Evolutionary conservation across 768 basidiomycete species (phyloP), one percentile per base, ranked within the genome.

Genomic region (Mycena maculata): DNA sequence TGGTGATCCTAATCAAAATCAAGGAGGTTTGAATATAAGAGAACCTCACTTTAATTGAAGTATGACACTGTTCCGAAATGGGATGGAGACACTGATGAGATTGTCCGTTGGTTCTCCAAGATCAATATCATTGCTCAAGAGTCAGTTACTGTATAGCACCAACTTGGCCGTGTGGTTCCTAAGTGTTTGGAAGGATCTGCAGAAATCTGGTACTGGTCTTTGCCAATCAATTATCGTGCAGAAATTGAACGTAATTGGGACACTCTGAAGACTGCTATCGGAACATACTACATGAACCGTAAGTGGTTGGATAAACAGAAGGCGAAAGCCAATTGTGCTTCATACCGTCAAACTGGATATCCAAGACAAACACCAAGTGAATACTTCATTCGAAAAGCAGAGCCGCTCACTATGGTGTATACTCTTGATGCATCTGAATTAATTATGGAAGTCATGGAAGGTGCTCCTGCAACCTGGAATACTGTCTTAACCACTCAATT

Each of bases 371-470:
- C 68, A 1, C 80, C 80, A 0, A 79, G 78, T 54, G 73, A 80
- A 20, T 81, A 79, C 54, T 78, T 69, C 66, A 79, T 80, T 47
- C 68, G 78, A 0, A 81, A 81, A 50, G 28, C 58, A 1, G 76
- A 76, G 23, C 62, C 79, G 23, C 12, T 63, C 2, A 63, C 54
- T n/a, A 63, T 53, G 0, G 61, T 63, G 7, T 63, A 63, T 18
- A 47, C 52, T 1, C 42, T 63, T 30, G 42, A 38, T 3, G 77
- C 81, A 45, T 67, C 74, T 1, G 78, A 81, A 52, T n/a, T 78
- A 3, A 82, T 82, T 16, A 65, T 71, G 18, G 76, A 80, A 53
- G 71, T 82, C 16, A 80, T 81, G 79, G 73, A 73, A 15, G 76
- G 76, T 3, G 78, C 76, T 25, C 80, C 80, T 0, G 15, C 73